Evolutionary conservation across 225 moss, liverwort and hornwort species (phyloP).

Genomic region (Polytrichum commune): DNA sequence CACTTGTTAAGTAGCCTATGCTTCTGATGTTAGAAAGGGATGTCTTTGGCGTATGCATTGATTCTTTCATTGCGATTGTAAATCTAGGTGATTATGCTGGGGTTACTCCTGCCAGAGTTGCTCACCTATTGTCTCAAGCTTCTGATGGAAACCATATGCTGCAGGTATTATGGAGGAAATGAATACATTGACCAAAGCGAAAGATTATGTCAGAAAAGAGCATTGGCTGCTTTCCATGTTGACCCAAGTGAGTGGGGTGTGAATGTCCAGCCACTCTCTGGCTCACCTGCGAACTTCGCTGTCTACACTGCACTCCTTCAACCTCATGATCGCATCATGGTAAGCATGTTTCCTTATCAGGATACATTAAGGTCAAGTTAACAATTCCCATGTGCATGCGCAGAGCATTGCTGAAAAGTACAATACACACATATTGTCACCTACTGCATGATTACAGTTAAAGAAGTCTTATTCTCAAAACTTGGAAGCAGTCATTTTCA

Average conservation of each 20-base stretch:
- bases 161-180: slow-evolving; percentile 88
- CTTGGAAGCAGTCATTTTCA: too few relatives aligned
- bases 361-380: too few relatives aligned
- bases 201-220: slow-evolving; percentile 71
- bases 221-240: slow-evolving; percentile 65
- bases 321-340: slow-evolving; percentile 92
- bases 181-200: slow-evolving; percentile 82
- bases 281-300: slow-evolving; percentile 82
- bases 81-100: background rate
- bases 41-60: background rate
- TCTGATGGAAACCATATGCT: slow-evolving; percentile 2
- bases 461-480: too few relatives aligned
- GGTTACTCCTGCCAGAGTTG: background rate
- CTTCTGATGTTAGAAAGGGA: background rate
- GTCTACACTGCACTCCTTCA: slow-evolving; percentile 80
- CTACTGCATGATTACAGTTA: too few relatives aligned
- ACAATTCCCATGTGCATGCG: too few relatives aligned
- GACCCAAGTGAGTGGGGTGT: slow-evolving; percentile 77
- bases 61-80: background rate
- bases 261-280: slow-evolving; percentile 86
- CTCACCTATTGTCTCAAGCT: slow-evolving; percentile 4
- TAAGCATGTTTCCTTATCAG: slow-evolving; percentile 8
- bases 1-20: background rate
- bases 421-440: too few relatives aligned
- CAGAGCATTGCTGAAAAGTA: too few relatives aligned